A percentile compares a stretch with the other conserved stretches of the same genome.
phyloP scores from a whole-genome alignment of 805 yeast genomes.

The Candida xyloterini region DNA sequence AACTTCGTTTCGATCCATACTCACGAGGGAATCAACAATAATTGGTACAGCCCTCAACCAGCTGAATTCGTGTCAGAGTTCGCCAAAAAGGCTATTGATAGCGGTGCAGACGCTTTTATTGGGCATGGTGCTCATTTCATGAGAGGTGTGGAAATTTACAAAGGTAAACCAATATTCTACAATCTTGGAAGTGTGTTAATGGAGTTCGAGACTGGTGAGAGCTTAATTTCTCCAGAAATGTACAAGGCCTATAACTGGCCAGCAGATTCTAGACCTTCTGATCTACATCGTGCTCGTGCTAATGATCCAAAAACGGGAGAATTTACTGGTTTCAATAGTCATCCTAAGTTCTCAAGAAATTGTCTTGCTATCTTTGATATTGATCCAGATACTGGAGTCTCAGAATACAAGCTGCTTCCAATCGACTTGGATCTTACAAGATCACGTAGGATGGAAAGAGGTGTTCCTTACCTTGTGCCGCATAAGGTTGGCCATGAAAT shows the following conservation, averaged over 20 bases:
- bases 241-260: slow-evolving; percentile 25
- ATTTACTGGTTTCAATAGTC: slow-evolving; percentile 28
- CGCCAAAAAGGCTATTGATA: slow-evolving; percentile 26
- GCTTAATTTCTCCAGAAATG: slow-evolving; percentile 28
- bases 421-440: slow-evolving; percentile 28
- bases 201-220: slow-evolving; percentile 30
- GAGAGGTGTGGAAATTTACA: slow-evolving; percentile 31
- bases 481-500: slow-evolving; percentile 24
- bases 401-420: slow-evolving; percentile 23
- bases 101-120: slow-evolving; percentile 28
- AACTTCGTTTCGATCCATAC: slow-evolving; percentile 29
- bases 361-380: slow-evolving; percentile 26
- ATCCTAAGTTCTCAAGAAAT: slow-evolving; percentile 27
- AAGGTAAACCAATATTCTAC: slow-evolving; percentile 29
- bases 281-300: slow-evolving; percentile 26
- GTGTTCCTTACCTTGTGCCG: slow-evolving; percentile 27
- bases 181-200: slow-evolving; percentile 28
- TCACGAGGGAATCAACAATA: slow-evolving; percentile 31
- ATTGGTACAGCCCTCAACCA: slow-evolving; percentile 32
- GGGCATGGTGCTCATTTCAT: slow-evolving; percentile 32
- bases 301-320: slow-evolving; percentile 24
- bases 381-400: slow-evolving; percentile 2
- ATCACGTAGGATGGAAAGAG: slow-evolving; percentile 23
- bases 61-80: slow-evolving; percentile 29
- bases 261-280: slow-evolving; percentile 28